A percentile compares a stretch with the other conserved stretches of the same genome.
phyloP scores from a whole-genome alignment of 2,329 filamentous ascomycete genomes.

The Aureobasidium sp. region DNA sequence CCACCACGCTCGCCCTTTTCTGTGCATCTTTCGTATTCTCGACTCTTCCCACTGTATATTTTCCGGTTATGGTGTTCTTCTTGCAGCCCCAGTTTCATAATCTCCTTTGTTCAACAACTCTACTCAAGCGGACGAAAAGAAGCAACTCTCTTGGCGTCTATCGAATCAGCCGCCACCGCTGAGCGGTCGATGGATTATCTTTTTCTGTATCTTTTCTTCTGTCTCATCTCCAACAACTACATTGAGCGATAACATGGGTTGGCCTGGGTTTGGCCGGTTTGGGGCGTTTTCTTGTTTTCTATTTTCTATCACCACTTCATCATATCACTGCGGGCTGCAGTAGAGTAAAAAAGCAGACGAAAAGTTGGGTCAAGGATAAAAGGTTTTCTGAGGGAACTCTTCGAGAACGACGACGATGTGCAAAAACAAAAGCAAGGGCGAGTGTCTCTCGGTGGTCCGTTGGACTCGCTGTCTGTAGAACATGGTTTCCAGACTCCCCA shows the following conservation, averaged over 20 bases:
- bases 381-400: slow-evolving; percentile 5
- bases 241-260: slow-evolving; percentile 10
- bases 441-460: slow-evolving; percentile 5
- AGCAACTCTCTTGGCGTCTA: background rate
- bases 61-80: background rate
- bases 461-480: slow-evolving; percentile 13
- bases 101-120: slow-evolving; percentile 10
- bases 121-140: background rate
- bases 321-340: slow-evolving; percentile 9
- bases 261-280: slow-evolving; percentile 4
- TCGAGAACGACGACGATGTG: slow-evolving; percentile 12
- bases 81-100: slow-evolving; percentile 8
- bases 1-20: background rate
- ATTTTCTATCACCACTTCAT: slow-evolving; percentile 4
- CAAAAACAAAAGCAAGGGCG: slow-evolving; percentile 11
- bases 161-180: background rate
- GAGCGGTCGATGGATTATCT: slow-evolving; percentile 5
- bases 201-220: slow-evolving; percentile 9
- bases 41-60: slow-evolving; percentile 5
- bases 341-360: slow-evolving; percentile 9
- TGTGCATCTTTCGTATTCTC: slow-evolving; percentile 2
- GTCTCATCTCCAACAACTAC: slow-evolving; percentile 3
- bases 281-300: background rate
- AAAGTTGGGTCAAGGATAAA: slow-evolving; percentile 5
- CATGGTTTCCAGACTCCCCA: slow-evolving; percentile 11